These are phyloP conservation scores for Diplotaxis tenuifolia DNA, from an alignment of 345 rosid species.

Conservation along the genomic window DNA sequence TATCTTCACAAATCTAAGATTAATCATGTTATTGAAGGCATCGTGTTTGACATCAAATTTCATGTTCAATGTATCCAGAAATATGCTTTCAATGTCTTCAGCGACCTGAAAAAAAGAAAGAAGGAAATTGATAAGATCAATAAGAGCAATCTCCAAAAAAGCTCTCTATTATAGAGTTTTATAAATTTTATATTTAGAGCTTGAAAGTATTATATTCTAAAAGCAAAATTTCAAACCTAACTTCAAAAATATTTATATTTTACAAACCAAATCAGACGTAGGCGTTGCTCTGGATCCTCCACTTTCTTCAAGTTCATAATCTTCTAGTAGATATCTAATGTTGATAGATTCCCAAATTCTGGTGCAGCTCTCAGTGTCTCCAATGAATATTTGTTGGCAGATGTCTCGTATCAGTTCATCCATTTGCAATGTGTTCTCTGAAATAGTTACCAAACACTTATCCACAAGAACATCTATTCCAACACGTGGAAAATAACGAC, in stretches of 20 bases:
- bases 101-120: constrained; percentile 20
- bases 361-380: not conserved
- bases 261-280: not conserved
- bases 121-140: not conserved
- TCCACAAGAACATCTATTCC: constrained; percentile 34
- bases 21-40: constrained; percentile 22
- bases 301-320: not conserved
- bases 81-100: constrained; percentile 25
- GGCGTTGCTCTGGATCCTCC: not conserved
- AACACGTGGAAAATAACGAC: constrained; percentile 25
- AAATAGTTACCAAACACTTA: constrained; percentile 24
- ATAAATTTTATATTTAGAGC: too few relatives aligned
- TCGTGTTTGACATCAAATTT: not conserved
- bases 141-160: too few relatives aligned
- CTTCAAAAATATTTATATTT: too few relatives aligned
- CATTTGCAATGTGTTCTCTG: constrained; percentile 7
- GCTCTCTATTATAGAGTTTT: too few relatives aligned
- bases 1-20: constrained; percentile 18
- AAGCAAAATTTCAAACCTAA: too few relatives aligned
- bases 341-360: constrained; percentile 19
- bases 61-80: not conserved
- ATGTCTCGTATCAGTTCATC: constrained; percentile 27
- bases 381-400: constrained; percentile 14
- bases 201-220: too few relatives aligned
- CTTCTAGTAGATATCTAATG: constrained; percentile 21